A percentile compares a stretch with the other conserved stretches of the same genome.
These are phyloP conservation scores for Lentithecium fluviatile DNA, from an alignment of 495 filamentous ascomycete species.

Conservation along the genomic window DNA sequence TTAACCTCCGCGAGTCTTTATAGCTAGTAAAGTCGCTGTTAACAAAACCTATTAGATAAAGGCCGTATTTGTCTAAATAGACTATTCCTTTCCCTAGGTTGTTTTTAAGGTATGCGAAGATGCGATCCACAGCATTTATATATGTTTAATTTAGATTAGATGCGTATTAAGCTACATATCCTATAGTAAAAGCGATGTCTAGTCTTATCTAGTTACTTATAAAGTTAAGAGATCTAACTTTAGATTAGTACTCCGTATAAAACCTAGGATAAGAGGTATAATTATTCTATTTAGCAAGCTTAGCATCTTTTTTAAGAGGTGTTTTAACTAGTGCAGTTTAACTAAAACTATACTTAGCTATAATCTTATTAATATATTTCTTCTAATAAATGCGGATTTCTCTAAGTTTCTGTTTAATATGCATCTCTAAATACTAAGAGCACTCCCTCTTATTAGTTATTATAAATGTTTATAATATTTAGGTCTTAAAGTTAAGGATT, in stretches of 20 bases:
- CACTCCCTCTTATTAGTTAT: neutral
- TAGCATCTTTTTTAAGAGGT: neutral
- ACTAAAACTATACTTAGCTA: neutral
- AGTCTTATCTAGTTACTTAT: neutral
- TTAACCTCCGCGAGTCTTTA: neutral
- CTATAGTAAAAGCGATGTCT: neutral
- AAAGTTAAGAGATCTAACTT: neutral
- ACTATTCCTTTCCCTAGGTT: neutral
- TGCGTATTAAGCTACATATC: neutral
- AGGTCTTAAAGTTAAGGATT: neutral
- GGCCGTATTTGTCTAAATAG: neutral
- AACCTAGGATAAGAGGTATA: neutral
- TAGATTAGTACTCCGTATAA: neutral
- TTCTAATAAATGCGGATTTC: neutral
- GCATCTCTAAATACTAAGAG: neutral
- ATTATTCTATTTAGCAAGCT: neutral
- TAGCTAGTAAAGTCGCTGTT: neutral
- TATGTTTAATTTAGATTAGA: neutral
- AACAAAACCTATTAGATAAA: neutral
- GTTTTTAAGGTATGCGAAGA: neutral
- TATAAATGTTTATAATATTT: neutral
- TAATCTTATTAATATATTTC: neutral
- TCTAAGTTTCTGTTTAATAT: neutral
- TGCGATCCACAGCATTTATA: neutral
- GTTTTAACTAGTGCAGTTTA: neutral